Evolutionary conservation across 148 eudicot genomes (phyloP), one percentile per base, ranked within the genome.

Genomic region (Bassia scoparia): DNA sequence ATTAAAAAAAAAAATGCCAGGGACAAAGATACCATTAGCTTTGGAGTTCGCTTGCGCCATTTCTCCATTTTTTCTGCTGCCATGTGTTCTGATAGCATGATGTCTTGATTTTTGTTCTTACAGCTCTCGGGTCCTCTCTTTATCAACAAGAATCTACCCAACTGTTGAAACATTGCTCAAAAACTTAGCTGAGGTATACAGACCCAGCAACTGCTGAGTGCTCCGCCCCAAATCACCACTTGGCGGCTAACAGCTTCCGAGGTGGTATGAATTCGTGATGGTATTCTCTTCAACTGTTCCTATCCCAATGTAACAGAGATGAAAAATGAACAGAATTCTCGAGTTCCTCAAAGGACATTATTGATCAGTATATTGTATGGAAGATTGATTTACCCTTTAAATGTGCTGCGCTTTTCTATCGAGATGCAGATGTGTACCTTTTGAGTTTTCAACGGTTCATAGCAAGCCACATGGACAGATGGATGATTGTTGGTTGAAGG

Each of bases 71-170:
- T n/a, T 43, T 29, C 53, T 52, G 41, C 43, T 38, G 48, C 21
- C 5, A 29, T 65, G 68, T 41, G 38, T 30, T n/a, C n/a, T n/a
- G n/a, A n/a, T n/a, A n/a, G 70, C 37, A n/a, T 27, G 49, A n/a
- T 50, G 35, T 30, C 43, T 71, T 78, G 44, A 76, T 69, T 16
- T 75, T 59, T 76, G 26, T 79, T 35, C 24, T 59, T 84, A 34
- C 93, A 94, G 98, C 89, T 94, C 98, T 44, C 96, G 97, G 74
- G 70, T 91, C 64, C 83, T 94, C 29, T 88, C 98, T 46, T 44
- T 94, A 56, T 94, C 98, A 43, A 84, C 97, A 71, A 91, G 85
- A 86, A 82, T 94, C 65, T 82, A 91, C 64, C 98, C 98, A 18
- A 89, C 97, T 16, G 79, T 89, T 70, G 89, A 85, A 89, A 89